Evolutionary conservation across 1,284 basidiomycete genomes (phyloP).

Genomic region (Coniferiporia sulphurascens): DNA sequence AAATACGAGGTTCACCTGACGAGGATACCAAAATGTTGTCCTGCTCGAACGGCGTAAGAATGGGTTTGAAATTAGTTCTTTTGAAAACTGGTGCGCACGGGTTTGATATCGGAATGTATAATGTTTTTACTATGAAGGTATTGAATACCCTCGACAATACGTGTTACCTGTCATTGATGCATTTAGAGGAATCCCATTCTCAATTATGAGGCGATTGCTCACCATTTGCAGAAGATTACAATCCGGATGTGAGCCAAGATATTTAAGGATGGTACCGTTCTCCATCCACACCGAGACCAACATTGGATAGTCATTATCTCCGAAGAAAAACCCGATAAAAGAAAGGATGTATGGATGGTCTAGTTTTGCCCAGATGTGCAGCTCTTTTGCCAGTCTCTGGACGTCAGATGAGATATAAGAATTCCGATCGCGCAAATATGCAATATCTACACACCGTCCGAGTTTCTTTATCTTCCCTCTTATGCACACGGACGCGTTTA

Average conservation of each 20-base stretch:
- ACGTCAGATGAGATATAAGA: too few species aligned
- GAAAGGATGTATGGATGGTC: not conserved
- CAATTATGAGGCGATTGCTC: too few species aligned
- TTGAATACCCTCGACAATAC: not conserved
- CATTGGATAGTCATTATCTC: not conserved
- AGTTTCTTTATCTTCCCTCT: too few species aligned
- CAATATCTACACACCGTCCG: not conserved
- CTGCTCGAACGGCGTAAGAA: too few species aligned
- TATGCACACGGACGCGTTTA: not conserved
- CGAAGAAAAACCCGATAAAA: not conserved
- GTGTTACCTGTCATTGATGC: not conserved
- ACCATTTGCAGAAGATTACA: not conserved
- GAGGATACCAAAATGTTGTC: conserved; percentile 1
- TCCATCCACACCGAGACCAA: conserved; percentile 1
- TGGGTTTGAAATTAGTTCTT: too few species aligned
- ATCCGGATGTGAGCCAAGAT: not conserved
- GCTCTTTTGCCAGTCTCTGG: not conserved
- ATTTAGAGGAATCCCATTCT: too few species aligned
- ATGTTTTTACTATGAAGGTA: conserved; percentile 1
- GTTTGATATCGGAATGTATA: conserved; percentile 8
- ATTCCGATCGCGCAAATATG: too few species aligned
- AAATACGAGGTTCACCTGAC: conserved; percentile 1
- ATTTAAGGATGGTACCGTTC: not conserved
- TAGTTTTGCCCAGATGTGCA: conserved; percentile 7
- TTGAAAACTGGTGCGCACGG: too few species aligned